Percentiles rank a stretch among this genome's conserved stretches.
phyloP scores from a whole-genome alignment of 306 rosid species.

The Albizia julibrissin region DNA sequence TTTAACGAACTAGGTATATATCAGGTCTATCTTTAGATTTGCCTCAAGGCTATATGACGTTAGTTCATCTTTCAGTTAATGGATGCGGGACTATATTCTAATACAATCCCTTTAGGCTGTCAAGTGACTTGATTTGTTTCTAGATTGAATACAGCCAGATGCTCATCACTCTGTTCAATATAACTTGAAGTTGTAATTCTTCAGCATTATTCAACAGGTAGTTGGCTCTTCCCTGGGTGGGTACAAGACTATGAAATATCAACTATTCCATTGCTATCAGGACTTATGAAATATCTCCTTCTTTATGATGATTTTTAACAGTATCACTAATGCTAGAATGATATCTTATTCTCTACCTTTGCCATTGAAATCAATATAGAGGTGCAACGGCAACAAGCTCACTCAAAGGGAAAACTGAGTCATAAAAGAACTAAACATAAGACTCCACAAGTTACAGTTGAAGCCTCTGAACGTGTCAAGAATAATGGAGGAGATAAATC shows the following conservation, averaged over 20 bases:
- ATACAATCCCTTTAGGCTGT: not conserved
- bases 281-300: not conserved
- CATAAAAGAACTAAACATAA: not conserved
- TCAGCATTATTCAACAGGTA: slow-evolving; percentile 43
- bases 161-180: not conserved
- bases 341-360: not conserved
- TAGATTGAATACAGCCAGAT: not conserved
- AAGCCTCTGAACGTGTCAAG: not conserved
- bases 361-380: not conserved
- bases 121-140: not conserved
- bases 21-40: too few species aligned
- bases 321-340: not conserved
- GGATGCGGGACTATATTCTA: not conserved
- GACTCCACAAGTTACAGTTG: not conserved
- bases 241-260: not conserved
- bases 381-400: not conserved
- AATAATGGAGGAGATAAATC: not conserved
- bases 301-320: not conserved
- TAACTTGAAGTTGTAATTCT: not conserved
- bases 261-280: not conserved
- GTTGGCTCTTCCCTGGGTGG: slow-evolving; percentile 44
- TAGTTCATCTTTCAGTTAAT: too few species aligned
- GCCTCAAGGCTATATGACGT: too few species aligned
- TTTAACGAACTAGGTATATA: too few species aligned
- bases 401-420: too few species aligned